phyloP scores from a whole-genome alignment of 1,284 basidiomycete species.

The Irpex sp. region DNA sequence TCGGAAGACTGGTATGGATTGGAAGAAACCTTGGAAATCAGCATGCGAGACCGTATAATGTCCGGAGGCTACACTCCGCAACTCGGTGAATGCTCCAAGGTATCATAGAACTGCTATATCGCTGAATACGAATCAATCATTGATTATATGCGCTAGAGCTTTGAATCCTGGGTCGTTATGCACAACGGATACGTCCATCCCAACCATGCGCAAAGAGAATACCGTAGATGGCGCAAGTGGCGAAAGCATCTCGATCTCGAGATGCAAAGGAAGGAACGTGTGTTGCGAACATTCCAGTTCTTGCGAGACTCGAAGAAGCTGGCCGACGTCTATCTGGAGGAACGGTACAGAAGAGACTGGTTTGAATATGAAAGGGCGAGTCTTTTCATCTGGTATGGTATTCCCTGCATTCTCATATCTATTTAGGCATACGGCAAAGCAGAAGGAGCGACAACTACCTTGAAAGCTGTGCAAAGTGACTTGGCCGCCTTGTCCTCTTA shows the following conservation, averaged over 20 bases:
- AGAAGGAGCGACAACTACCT: neutral
- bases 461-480: constrained; percentile 11
- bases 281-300: constrained; percentile 33
- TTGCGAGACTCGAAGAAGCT: constrained; percentile 30
- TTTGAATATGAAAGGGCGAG: constrained; percentile 29
- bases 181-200: constrained; percentile 35
- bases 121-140: neutral
- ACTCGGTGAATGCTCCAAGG: constrained; percentile 39
- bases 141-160: constrained; percentile 28
- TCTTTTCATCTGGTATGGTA: neutral
- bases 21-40: constrained; percentile 41
- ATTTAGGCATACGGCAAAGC: constrained; percentile 8
- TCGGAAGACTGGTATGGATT: constrained; percentile 41
- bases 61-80: constrained; percentile 4
- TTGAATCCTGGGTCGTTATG: constrained; percentile 41
- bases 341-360: constrained; percentile 31
- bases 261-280: constrained; percentile 29
- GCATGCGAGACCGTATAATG: constrained; percentile 33
- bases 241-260: constrained; percentile 30
- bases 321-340: constrained; percentile 35
- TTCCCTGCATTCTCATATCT: neutral
- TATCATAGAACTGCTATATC: neutral
- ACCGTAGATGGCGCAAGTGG: constrained; percentile 36
- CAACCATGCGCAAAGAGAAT: constrained; percentile 36
- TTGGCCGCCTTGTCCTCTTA: constrained; percentile 1